These are phyloP conservation scores for Torulaspora delbrueckii DNA, from an alignment of 805 yeast genomes.

Conservation along the genomic window DNA sequence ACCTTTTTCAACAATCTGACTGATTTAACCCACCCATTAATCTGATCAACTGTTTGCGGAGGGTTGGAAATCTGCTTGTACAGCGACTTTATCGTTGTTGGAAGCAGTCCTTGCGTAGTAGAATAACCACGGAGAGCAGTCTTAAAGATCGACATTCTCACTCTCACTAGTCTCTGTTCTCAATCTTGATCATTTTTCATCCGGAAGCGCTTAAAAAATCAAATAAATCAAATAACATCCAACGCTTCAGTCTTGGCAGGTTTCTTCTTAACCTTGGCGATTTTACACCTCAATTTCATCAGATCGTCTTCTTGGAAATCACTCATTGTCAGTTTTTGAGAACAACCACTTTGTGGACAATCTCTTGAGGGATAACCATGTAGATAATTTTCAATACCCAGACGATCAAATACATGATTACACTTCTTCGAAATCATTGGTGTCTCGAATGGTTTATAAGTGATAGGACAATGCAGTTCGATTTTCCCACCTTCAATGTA, in stretches of 20 bases:
- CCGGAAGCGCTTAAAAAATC: not conserved
- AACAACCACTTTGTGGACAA: constrained; percentile 64
- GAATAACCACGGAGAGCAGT: constrained; percentile 1
- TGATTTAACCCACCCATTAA: constrained; percentile 73
- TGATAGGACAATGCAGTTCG: constrained; percentile 64
- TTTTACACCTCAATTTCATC: constrained; percentile 49
- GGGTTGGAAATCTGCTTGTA: constrained; percentile 6
- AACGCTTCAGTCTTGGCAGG: not conserved
- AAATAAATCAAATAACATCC: not conserved
- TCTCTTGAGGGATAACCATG: constrained; percentile 19
- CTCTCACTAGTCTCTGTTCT: not conserved
- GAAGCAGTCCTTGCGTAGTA: constrained; percentile 28
- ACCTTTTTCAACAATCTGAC: constrained; percentile 69
- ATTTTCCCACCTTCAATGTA: constrained; percentile 66
- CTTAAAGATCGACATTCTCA: not conserved
- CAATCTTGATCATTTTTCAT: not conserved
- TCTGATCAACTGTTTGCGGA: constrained; percentile 19
- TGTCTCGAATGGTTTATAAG: constrained; percentile 44
- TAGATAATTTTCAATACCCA: constrained; percentile 39
- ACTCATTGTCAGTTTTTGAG: constrained; percentile 29
- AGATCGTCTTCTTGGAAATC: constrained; percentile 47
- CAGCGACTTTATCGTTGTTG: constrained; percentile 8
- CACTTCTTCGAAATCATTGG: constrained; percentile 58
- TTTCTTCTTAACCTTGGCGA: constrained; percentile 3
- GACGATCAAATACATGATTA: constrained; percentile 56